Base-by-base conservation (phyloP, 805 yeast species). In the Wickerhamiella allomyrinae region DNA sequence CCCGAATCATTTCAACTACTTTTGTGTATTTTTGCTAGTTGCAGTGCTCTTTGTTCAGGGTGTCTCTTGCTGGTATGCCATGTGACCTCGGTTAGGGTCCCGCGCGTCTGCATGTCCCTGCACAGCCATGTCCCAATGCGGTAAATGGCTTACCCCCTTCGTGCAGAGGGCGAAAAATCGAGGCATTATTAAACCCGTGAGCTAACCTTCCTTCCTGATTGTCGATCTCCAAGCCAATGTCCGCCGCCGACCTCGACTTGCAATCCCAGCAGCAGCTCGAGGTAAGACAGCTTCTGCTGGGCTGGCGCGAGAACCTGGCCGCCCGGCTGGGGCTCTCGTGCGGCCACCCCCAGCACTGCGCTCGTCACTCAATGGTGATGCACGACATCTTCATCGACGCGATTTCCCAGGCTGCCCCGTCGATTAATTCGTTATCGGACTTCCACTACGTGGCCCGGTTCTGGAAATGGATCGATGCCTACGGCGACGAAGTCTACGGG, bases 381-480 rank as follows among this genome's bases (percentile, higher is more conserved):
- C 60, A 56, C 41, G 60, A 56, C 39, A 54, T 56, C 8, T 56
- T 50, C 35, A 44, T 56, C 22, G 60, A 56, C 34, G 49, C 52
- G 19, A 56, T 56, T 20, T 54, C 57, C 2, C 41, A 38, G 23
- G 46, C 53, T 17, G 60, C 58, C 17, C 33, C 43, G 7, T 19
- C 35, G 14, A 56, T 56, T 39, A 52, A 45, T 22, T 43, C 49
- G 14, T 47, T 50, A 20, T 45, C 45, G 19, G 60, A 56, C 40
- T 44, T 56, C 15, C 37, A 42, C 33, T 34, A 43, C 20, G 52
- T 48, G 17, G 57, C 56, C 5, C 49, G 45, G 45, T 56, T 54
- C 46, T 56, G 60, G 60, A 49, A 55, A 27, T 50, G 55, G 54
- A 44, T 55, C 23, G 60, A 56, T 37, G 39, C 31, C 36, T 54